Evolutionary conservation across 2,329 filamentous ascomycete species (phyloP).

Genomic region (Penicillium sp.): DNA sequence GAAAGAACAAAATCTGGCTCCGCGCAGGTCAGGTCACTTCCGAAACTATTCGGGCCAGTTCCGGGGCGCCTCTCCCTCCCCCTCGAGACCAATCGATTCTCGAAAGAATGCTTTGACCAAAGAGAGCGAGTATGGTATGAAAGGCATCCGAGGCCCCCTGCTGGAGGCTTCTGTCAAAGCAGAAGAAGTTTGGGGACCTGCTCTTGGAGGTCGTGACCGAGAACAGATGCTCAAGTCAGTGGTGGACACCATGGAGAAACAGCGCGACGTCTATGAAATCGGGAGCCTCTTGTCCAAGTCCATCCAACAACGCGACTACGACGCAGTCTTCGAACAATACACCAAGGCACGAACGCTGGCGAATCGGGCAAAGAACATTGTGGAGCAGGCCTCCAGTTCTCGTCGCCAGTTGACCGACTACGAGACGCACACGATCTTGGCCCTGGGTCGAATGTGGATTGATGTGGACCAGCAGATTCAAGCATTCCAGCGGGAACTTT

Average conservation of each 20-base stretch:
- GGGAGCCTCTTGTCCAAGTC: constrained; percentile 74
- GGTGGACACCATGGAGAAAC: constrained; percentile 70
- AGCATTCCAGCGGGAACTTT: constrained; percentile 81
- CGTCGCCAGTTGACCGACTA: constrained; percentile 64
- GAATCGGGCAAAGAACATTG: constrained; percentile 70
- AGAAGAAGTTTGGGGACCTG: constrained; percentile 96
- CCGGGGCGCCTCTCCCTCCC: constrained; percentile 36
- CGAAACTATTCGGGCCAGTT: too few relatives aligned
- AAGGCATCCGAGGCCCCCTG: constrained; percentile 82
- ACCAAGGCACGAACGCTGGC: constrained; percentile 76
- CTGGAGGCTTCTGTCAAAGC: constrained; percentile 90
- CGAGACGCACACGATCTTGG: constrained; percentile 79
- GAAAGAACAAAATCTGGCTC: constrained; percentile 45
- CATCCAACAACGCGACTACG: constrained; percentile 88
- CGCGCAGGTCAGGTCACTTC: constrained; percentile 63
- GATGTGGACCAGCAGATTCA: constrained; percentile 87
- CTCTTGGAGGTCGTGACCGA: constrained; percentile 83
- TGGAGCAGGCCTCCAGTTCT: constrained; percentile 54
- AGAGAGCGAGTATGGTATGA: constrained; percentile 85
- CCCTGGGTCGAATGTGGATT: constrained; percentile 91
- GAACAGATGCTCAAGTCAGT: constrained; percentile 82
- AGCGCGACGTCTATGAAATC: constrained; percentile 78
- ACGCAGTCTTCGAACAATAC: constrained; percentile 82
- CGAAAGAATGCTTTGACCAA: constrained; percentile 90
- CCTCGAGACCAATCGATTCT: constrained; percentile 52